Conservation (phyloP, 1,284 basidiomycete species). For the Malassezia restricta region DNA sequence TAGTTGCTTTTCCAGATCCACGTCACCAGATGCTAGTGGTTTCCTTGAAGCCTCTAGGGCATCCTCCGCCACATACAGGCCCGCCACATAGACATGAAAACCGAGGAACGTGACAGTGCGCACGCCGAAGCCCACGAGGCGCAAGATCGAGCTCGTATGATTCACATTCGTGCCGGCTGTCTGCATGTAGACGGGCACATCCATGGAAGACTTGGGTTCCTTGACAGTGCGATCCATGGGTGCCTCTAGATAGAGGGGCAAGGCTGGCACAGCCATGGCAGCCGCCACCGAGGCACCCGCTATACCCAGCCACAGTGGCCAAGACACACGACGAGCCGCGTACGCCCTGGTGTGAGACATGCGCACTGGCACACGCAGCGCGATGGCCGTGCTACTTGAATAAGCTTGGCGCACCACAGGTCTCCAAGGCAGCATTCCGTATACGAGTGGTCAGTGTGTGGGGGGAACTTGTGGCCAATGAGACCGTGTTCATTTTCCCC, state of each 20-base stretch:
- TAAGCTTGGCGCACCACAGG: too few species aligned
- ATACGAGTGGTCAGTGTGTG: too few species aligned
- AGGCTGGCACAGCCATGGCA: not conserved
- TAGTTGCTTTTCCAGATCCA: conserved; percentile 18
- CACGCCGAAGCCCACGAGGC: conserved; percentile 67
- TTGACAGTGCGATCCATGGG: not conserved
- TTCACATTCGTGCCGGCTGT: not conserved
- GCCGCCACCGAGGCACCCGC: not conserved
- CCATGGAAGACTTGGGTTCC: conserved; percentile 5
- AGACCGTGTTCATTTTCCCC: too few species aligned
- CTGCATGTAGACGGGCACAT: not conserved
- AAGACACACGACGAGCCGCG: not conserved
- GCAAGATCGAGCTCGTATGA: conserved; percentile 46
- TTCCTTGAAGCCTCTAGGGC: not conserved
- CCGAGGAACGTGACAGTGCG: conserved; percentile 68
- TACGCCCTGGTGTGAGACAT: not conserved
- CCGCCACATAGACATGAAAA: conserved; percentile 72
- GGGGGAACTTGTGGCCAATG: too few species aligned
- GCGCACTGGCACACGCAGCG: too few species aligned
- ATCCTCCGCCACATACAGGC: conserved; percentile 64
- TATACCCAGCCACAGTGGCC: not conserved
- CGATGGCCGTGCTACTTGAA: too few species aligned
- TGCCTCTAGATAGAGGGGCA: conserved; percentile 3
- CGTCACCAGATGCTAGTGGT: not conserved
- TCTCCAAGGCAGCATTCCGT: too few species aligned